Base-by-base conservation (phyloP, 306 rosid species). In the Pterocarpus macrocarpus region DNA sequence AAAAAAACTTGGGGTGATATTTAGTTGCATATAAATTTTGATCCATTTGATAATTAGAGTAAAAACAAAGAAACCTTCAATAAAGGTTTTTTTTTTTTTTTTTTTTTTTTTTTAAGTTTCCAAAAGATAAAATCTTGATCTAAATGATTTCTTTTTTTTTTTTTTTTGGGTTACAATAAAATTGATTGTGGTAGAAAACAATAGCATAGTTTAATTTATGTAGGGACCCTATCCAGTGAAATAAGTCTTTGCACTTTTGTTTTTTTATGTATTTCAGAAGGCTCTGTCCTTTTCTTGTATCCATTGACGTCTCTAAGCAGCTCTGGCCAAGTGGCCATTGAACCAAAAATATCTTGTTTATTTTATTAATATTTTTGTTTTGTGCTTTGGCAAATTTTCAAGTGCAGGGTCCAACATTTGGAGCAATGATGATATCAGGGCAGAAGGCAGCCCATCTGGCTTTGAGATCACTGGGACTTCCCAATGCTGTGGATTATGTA, bases 391-490 rank as follows among this genome's bases (percentile, higher is more conserved):
- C 0, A 0, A 1, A 58, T 38, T 5, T 63, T 73, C 4, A 41
- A 84, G 64, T 87, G 82, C 85, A 94, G 96, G 96, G 98, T 64
- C 98, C 98, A 32, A 92, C 98, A 8, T 92, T 94, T 59, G 98
- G 98, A 52, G 98, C 97, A 4, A 94, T 92, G 98, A 91, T 94
- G 97, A 91, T 94, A 43, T 94, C 97, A 4, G 98, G 97, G 69
- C 94, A 89, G 76, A 94, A 92, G 75, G 98, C 98, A 52, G 98
- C 98, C 0, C 98, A 94, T 80, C 61, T 94, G 84, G 92, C 96
- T 0, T 77, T 94, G 83, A 86, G 82, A 83, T 38, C 96, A 3
- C 17, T 87, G 80, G 88, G 83, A 38, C 91, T 82, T 50, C 88
- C 90, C 34, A 91, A 91, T 41, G 87, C 85, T 52, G 32, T 90